Evolutionary conservation across 148 eudicot genomes (phyloP), one percentile per base, ranked within the genome.

Genomic region (Rhododendron molle): DNA sequence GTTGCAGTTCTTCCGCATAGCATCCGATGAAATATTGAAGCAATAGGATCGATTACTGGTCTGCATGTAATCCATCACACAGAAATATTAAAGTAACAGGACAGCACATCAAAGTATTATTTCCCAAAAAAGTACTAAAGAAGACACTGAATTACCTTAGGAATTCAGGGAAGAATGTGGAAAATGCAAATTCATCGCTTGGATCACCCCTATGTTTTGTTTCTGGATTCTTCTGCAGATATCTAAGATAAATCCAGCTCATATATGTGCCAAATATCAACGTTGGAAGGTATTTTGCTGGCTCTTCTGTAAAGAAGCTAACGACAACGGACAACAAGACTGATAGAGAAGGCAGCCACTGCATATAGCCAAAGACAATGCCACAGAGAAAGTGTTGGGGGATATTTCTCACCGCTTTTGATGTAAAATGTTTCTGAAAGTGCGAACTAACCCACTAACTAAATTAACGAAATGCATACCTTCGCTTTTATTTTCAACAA

Each of bases 211-310:
- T 93, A 65, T 94, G 89, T 86, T 91, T 93, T 76, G 98, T 94
- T 89, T 97, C 98, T 89, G 93, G 88, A 82, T 92, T 93, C 60
- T 87, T 97, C 89, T 95, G 99, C 84, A 94, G 85, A 87, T 93
- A 97, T 91, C 99, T 92, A 77, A 97, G 94, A 92, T 97, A 97
- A 80, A 95, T 90, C 99, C 99, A 97, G 87, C 99, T 93, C 86
- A 93, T 88, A 87, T 97, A 97, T 81, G 98, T 92, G 85, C 99
- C 99, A 88, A 95, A 94, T 40, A 97, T 87, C 81, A 96, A 65
- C 71, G 92, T 92, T 76, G 96, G 98, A 89, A 97, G 98, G 88
- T 95, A 92, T 79, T 91, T 88, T 43, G 92, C 92, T 12, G 97
- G 92, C 73, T 93, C 95, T 79, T 84, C 85, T 14, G 91, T 84